These are phyloP conservation scores for Nicotiana knightiana DNA, from an alignment of 257 asterid genomes.

Conservation along the genomic window DNA sequence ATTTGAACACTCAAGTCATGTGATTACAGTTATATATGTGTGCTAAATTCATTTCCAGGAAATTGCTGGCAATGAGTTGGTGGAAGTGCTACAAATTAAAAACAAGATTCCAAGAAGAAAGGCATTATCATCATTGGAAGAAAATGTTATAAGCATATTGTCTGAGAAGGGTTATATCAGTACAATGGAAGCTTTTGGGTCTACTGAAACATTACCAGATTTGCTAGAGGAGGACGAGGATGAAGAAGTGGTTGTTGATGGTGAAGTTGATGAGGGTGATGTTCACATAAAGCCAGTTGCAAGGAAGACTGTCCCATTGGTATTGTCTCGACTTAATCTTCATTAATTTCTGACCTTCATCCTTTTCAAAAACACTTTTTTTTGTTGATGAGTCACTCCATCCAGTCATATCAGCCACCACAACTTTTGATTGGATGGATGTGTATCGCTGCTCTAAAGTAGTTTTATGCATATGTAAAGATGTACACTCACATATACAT, in stretches of 20 bases:
- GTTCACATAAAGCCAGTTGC: conserved; percentile 75
- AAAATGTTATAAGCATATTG: conserved; percentile 64
- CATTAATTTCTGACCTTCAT: neutral
- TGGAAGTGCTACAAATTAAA: conserved; percentile 76
- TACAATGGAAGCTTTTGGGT: conserved; percentile 41
- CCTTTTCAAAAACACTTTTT: neutral
- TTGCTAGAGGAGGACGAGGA: conserved; percentile 83
- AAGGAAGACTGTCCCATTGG: conserved; percentile 60
- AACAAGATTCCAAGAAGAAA: conserved; percentile 85
- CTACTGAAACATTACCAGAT: conserved; percentile 57
- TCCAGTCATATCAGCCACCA: neutral
- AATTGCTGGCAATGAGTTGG: conserved; percentile 85
- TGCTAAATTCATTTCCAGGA: conserved; percentile 51
- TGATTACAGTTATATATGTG: conserved; percentile 7
- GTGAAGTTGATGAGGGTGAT: conserved; percentile 99
- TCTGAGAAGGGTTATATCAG: conserved; percentile 87
- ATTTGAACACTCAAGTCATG: neutral
- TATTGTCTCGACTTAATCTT: conserved; percentile 23
- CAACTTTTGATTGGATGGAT: neutral
- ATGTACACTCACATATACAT: neutral
- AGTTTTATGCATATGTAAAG: neutral
- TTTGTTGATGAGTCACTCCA: neutral
- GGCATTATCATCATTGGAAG: conserved; percentile 67
- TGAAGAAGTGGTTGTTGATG: conserved; percentile 91
- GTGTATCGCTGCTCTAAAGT: neutral